Evolutionary conservation across 495 filamentous ascomycete species (phyloP).

Genomic region (Penicillium steckii): DNA sequence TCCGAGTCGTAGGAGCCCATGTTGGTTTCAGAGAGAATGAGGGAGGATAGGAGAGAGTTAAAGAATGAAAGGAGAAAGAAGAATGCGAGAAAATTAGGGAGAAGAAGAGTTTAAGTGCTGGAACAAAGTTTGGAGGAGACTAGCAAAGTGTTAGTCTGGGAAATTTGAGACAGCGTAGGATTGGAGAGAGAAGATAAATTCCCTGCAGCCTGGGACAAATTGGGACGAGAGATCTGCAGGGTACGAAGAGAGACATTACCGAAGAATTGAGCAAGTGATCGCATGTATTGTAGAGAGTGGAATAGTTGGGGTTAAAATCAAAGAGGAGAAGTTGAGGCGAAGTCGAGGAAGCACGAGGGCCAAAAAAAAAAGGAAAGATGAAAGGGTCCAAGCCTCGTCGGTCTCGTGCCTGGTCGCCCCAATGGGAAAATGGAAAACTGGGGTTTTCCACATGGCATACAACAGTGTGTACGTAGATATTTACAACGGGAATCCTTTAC

Average conservation of each 20-base stretch:
- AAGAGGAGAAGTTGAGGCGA: neutral
- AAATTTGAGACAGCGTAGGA: slow-evolving; percentile 5
- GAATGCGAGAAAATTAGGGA: neutral
- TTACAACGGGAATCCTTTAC: too few species aligned
- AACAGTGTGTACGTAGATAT: too few species aligned
- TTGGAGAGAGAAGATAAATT: neutral
- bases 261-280: neutral
- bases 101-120: neutral
- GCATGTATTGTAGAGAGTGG: neutral
- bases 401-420: slow-evolving; percentile 41
- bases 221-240: slow-evolving; percentile 14
- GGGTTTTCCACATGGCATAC: too few species aligned
- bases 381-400: slow-evolving; percentile 11
- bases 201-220: slow-evolving; percentile 1
- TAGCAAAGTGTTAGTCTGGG: slow-evolving; percentile 3
- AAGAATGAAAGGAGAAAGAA: neutral
- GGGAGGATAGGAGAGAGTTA: neutral
- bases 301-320: neutral
- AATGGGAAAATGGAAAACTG: slow-evolving; percentile 28
- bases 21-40: slow-evolving; percentile 9
- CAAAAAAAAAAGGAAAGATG: neutral
- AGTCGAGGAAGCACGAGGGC: neutral
- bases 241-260: neutral
- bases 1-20: slow-evolving; percentile 34
- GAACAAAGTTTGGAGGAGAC: neutral